Base-by-base conservation (phyloP, 2,329 filamentous ascomycete genomes). In the Aphanocladium album region DNA sequence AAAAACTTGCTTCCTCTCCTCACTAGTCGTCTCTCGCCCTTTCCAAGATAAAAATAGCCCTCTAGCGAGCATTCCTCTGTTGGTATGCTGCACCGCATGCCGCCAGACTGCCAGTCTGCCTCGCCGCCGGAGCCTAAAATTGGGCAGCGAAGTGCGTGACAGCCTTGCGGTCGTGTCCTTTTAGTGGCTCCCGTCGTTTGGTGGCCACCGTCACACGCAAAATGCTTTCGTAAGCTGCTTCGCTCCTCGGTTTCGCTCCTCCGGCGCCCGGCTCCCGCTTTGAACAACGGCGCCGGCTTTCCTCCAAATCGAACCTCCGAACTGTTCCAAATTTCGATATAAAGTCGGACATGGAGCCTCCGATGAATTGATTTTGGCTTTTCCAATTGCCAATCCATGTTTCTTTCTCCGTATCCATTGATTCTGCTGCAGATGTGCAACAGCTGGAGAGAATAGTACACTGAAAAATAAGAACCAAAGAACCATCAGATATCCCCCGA, bases 221-320 rank as follows among this genome's bases (percentile, higher is more conserved):
- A 30, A 30, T 39, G 35, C 35, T 39, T 39, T 39, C 35, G 52
- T 45, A 55, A 55, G 52, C 52, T 9, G 30, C 30, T 9, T 30
- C 30, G 30, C 30, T 3, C 17, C 39, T 45, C 50, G 21, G 33
- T 41, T 11, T 16, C 21, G 21, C 50, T 39, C 21, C 49, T 21
- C 41, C 54, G 54, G 54, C 27, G 14, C 19, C 53, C 54, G 54
- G 54, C 54, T 57, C 53, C 53, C 54, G 37, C 43, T 47, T n/a
- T 37, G 25, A 57, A 57, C 54, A 57, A 57, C 54, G 43, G 54
- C 54, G 54, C 54, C 54, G 54, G 43, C 41, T 17, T 47, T 57
- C 19, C 27, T 47, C 53, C 54, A 39, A 39, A 41, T 30, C 14
- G 16, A 39, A 30, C 27, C 41, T 30, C 41, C 54, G 54, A 47